phyloP scores from a whole-genome alignment of 2,329 filamentous ascomycete species.

The Shiraia bambusicola region DNA sequence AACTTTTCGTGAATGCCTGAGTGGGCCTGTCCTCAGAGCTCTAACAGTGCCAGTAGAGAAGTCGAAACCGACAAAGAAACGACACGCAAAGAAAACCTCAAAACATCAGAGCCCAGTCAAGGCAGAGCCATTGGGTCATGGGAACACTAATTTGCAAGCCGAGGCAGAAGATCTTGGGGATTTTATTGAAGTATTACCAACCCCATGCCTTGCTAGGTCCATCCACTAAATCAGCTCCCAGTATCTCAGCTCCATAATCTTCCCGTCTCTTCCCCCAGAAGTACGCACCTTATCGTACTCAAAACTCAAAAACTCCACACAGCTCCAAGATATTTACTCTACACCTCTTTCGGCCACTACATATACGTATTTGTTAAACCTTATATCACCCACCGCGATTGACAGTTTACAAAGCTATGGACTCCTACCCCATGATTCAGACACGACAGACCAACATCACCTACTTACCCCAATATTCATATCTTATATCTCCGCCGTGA shows the following conservation, averaged over 20 bases:
- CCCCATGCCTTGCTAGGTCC: neutral
- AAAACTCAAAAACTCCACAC: constrained; percentile 51
- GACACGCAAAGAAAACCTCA: constrained; percentile 32
- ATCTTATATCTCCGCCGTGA: constrained; percentile 61
- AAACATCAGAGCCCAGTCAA: constrained; percentile 21
- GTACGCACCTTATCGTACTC: constrained; percentile 65
- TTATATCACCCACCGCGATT: constrained; percentile 60
- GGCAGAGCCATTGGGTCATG: constrained; percentile 6
- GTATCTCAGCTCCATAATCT: constrained; percentile 72
- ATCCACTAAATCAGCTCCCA: constrained; percentile 25
- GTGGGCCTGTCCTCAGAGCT: constrained; percentile 66
- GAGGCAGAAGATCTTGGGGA: constrained; percentile 72
- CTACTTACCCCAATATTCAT: constrained; percentile 67
- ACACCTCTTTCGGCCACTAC: constrained; percentile 56
- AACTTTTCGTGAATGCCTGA: constrained; percentile 73
- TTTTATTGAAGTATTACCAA: constrained; percentile 65
- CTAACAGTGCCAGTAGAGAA: constrained; percentile 51
- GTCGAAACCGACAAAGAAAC: constrained; percentile 49
- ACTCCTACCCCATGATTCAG: constrained; percentile 54
- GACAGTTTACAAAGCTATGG: constrained; percentile 70
- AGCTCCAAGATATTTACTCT: constrained; percentile 58
- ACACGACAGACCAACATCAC: constrained; percentile 43
- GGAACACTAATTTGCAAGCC: constrained; percentile 9
- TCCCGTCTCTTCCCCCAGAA: constrained; percentile 62
- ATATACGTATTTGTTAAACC: constrained; percentile 52